Evolutionary conservation across 1,139 yeast genomes (phyloP), one percentile per base, ranked within the genome.

Genomic region (Pichia inconspicua): DNA sequence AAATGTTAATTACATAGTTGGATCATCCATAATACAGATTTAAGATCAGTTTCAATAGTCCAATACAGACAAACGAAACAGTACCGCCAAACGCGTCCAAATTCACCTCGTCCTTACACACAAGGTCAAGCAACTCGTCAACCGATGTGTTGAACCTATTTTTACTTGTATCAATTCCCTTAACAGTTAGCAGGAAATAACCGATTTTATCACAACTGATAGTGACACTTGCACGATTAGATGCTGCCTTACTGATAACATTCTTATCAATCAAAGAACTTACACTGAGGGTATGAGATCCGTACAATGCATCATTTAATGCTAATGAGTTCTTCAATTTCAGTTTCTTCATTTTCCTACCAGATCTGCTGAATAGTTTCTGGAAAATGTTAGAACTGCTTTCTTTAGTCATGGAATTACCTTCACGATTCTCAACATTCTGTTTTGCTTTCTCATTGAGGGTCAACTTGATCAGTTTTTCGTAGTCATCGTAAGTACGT

Each of bases 41-140:
- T 41, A 46, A 48, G 54, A 58, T 86, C 86, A 63, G 87, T 15
- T 79, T 80, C 37, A 82, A 72, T 58, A 86, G 71, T 54, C 78
- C 72, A 56, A 80, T 77, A 12, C 89, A 78, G 42, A 83, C 82
- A 57, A 87, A 80, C 40, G 73, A 71, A 11, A 78, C 87, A 75
- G 74, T 73, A 1, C 81, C 84, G 51, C 80, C 83, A 63, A 84
- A 84, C 58, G 82, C 59, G 15, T 71, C 67, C 53, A 84, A 67
- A 35, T 67, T 67, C 45, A 69, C 67, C 54, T 74, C 69, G 55
- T 74, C 75, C 55, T 78, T 83, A 57, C 78, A 86, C 64, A 87
- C 95, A 52, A 75, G 73, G 44, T 77, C 77, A 52, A 88, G 71
- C 48, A 88, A 66, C 45, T 84, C 81, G 59, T 88, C 96, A 50